Conservation (phyloP, 768 basidiomycete genomes). For the Phylloporus rhodoxanthus region DNA sequence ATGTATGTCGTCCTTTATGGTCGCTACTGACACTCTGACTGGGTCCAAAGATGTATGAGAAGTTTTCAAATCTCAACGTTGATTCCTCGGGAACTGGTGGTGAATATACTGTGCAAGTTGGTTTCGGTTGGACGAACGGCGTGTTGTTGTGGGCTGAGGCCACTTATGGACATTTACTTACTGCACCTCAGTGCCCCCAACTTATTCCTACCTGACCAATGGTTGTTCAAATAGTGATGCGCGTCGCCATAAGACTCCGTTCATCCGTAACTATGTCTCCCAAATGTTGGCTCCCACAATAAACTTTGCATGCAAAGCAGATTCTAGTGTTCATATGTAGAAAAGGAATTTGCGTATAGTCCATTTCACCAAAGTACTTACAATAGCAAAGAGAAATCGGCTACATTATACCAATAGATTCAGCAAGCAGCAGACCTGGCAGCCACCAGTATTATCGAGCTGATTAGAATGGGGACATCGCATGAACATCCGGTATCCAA, state of each 20-base stretch:
- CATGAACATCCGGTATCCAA: background rate
- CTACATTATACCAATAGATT: too few relatives aligned
- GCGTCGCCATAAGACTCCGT: too few relatives aligned
- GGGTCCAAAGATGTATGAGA: background rate
- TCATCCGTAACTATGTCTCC: too few relatives aligned
- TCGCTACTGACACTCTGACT: background rate
- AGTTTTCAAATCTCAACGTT: conserved; percentile 39
- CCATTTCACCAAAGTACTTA: too few relatives aligned
- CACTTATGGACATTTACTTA: conserved; percentile 56
- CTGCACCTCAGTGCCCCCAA: conserved; percentile 57
- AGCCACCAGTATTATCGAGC: background rate
- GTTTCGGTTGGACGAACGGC: conserved; percentile 90
- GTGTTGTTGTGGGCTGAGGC: conserved; percentile 70
- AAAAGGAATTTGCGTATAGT: too few relatives aligned
- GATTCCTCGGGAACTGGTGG: conserved; percentile 77
- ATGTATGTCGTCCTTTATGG: conserved; percentile 42
- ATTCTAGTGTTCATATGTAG: too few relatives aligned
- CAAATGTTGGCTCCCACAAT: too few relatives aligned
- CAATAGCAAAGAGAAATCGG: too few relatives aligned
- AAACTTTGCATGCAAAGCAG: too few relatives aligned
- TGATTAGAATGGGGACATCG: background rate
- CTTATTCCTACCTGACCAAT: conserved; percentile 5
- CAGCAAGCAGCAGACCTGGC: too few relatives aligned
- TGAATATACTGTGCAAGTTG: conserved; percentile 84
- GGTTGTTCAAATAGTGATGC: too few relatives aligned